A percentile compares a stretch with the other conserved stretches of the same genome.
Conservation (phyloP, 1,284 basidiomycete species). For the Neolentinus lepideus region DNA sequence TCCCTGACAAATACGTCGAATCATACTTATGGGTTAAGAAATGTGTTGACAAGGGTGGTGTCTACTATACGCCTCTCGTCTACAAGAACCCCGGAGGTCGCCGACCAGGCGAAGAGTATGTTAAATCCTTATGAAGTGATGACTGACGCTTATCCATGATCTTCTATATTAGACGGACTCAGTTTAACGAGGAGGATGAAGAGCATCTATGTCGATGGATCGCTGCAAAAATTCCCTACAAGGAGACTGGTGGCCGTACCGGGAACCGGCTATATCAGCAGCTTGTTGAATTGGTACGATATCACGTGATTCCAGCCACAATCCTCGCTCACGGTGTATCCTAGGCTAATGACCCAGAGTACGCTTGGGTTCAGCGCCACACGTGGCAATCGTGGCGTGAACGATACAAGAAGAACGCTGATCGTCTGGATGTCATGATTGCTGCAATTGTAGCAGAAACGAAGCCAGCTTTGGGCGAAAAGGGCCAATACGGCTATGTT, state of each 20-base stretch:
- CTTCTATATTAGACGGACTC: slow-evolving; percentile 47
- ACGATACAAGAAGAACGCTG: slow-evolving; percentile 73
- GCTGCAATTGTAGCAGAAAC: slow-evolving; percentile 57
- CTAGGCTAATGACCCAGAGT: slow-evolving; percentile 58
- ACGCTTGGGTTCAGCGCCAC: slow-evolving; percentile 71
- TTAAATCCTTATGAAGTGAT: slow-evolving; percentile 8
- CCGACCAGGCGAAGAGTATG: slow-evolving; percentile 73
- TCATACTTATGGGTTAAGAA: slow-evolving; percentile 76
- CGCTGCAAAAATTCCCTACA: slow-evolving; percentile 71
- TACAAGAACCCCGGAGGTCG: slow-evolving; percentile 78
- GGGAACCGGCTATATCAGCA: slow-evolving; percentile 74
- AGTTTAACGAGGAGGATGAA: slow-evolving; percentile 70
- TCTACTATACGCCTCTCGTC: slow-evolving; percentile 62
- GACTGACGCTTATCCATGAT: neutral
- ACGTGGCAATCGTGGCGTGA: slow-evolving; percentile 86
- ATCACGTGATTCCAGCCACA: neutral
- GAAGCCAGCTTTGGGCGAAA: slow-evolving; percentile 57
- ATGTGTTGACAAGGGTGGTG: slow-evolving; percentile 58
- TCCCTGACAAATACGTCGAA: slow-evolving; percentile 65
- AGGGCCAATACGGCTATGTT: slow-evolving; percentile 73
- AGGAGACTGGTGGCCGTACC: slow-evolving; percentile 68
- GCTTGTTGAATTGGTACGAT: slow-evolving; percentile 44
- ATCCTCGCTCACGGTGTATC: neutral
- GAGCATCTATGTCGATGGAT: slow-evolving; percentile 67
- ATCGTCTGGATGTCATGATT: slow-evolving; percentile 57